Conservation (phyloP, 2,329 filamentous ascomycete species). For the Alternaria novae-zelandiae region DNA sequence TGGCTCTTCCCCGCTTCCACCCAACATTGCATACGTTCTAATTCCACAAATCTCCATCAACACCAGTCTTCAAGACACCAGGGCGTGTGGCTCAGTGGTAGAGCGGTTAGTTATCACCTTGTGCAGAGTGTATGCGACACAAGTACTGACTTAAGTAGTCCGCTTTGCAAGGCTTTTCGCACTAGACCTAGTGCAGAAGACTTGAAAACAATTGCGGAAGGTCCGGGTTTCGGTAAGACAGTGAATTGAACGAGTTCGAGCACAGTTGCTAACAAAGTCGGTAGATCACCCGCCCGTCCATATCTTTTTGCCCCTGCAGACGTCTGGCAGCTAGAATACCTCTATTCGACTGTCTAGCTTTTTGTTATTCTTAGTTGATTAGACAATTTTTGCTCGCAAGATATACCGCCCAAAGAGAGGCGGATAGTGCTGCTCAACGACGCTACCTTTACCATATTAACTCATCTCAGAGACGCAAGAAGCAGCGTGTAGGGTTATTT, state of each 20-base stretch:
- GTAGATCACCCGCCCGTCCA: constrained; percentile 34
- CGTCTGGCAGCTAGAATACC: neutral
- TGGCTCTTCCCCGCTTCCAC: neutral
- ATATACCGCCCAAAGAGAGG: neutral
- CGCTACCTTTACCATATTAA: neutral
- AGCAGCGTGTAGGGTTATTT: neutral
- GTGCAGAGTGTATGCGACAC: too few species aligned
- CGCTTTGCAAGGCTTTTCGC: constrained; percentile 35
- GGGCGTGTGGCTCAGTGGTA: constrained; percentile 47
- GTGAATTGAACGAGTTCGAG: neutral
- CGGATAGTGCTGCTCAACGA: neutral
- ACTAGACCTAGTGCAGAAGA: neutral
- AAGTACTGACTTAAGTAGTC: neutral
- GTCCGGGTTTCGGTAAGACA: constrained; percentile 36
- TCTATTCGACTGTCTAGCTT: neutral
- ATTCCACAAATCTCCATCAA: neutral
- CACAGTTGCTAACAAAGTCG: neutral
- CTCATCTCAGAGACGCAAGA: neutral
- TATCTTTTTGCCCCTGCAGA: constrained; percentile 1
- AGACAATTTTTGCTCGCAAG: neutral
- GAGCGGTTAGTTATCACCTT: constrained; percentile 26
- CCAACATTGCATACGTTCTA: neutral
- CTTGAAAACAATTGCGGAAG: constrained; percentile 27
- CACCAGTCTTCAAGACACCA: neutral
- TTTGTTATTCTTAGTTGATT: neutral